Conservation (phyloP, 2,329 filamentous ascomycete genomes). For the Alternaria conjuncta region DNA sequence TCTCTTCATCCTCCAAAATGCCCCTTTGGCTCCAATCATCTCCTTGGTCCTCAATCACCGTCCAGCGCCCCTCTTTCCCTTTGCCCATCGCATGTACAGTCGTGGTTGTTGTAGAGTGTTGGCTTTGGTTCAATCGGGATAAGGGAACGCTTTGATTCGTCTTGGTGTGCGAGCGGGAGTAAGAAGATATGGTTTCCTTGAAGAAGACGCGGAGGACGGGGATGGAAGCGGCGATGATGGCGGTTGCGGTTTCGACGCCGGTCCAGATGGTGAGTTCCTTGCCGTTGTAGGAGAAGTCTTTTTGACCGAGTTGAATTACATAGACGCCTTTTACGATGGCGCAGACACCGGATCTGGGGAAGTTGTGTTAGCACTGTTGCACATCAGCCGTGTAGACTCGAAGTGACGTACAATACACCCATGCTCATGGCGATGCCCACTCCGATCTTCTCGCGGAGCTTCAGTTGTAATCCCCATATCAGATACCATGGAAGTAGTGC, state of each 20-base stretch:
- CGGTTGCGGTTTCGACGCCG: conserved; percentile 36
- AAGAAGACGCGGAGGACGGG: conserved; percentile 42
- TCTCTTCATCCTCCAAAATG: conserved; percentile 5
- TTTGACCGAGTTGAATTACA: conserved; percentile 27
- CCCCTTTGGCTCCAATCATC: conserved; percentile 7
- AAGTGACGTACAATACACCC: conserved; percentile 28
- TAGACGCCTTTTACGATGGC: conserved; percentile 37
- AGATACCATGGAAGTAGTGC: conserved; percentile 37
- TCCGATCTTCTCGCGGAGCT: conserved; percentile 33
- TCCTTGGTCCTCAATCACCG: neutral
- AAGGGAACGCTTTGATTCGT: neutral
- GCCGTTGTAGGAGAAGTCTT: conserved; percentile 39
- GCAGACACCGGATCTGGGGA: conserved; percentile 30
- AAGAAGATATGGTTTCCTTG: conserved; percentile 28
- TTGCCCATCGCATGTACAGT: neutral
- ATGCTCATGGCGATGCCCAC: conserved; percentile 41
- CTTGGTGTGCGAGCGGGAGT: neutral
- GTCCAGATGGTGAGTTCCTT: conserved; percentile 42
- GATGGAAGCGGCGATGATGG: conserved; percentile 38
- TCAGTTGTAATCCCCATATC: conserved; percentile 31
- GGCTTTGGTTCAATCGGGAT: conserved; percentile 1
- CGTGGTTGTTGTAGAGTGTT: conserved; percentile 2
- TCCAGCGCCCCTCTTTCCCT: conserved; percentile 4
- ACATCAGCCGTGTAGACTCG: no score
- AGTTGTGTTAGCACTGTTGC: neutral